These are phyloP conservation scores for Phytophthora tubulina DNA, from an alignment of 352 stramenopile species.

Conservation along the genomic window DNA sequence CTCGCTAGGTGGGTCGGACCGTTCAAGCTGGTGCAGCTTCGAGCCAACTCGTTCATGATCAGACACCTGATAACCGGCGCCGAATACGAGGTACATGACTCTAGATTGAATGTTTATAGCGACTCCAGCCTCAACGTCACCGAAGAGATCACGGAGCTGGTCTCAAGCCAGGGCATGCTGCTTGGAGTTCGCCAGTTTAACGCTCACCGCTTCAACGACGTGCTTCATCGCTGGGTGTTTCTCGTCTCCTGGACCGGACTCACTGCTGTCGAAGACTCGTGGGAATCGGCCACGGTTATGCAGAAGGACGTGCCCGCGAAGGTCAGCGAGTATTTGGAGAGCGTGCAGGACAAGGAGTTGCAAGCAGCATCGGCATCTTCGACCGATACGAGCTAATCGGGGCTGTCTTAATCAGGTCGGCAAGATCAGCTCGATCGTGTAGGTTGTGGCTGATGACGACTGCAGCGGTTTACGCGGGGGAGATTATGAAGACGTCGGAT, in stretches of 20 bases:
- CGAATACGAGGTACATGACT: not conserved
- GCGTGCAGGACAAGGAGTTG: not conserved
- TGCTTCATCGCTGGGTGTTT: not conserved
- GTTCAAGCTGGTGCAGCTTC: slow-evolving; percentile 3
- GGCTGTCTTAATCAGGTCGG: not conserved
- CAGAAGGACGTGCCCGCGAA: not conserved
- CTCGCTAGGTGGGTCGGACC: slow-evolving; percentile 15
- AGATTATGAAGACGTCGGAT: too few relatives aligned
- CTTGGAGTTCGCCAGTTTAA: not conserved
- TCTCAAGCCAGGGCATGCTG: slow-evolving; percentile 10
- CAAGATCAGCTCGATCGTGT: too few relatives aligned
- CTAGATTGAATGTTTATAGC: not conserved
- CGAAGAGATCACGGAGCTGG: slow-evolving; percentile 3
- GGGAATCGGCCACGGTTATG: not conserved
- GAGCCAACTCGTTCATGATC: slow-evolving; percentile 10
- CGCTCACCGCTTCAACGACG: not conserved
- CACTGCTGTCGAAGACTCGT: not conserved
- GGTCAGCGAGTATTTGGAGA: not conserved
- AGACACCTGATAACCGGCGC: slow-evolving; percentile 3
- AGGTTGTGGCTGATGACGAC: too few relatives aligned
- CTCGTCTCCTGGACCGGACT: not conserved
- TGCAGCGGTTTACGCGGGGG: not conserved
- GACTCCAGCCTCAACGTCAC: not conserved
- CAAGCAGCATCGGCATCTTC: not conserved
- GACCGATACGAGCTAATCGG: not conserved